Conservation (phyloP, 2,329 filamentous ascomycete species). For the Aureobasidium namibiae region DNA sequence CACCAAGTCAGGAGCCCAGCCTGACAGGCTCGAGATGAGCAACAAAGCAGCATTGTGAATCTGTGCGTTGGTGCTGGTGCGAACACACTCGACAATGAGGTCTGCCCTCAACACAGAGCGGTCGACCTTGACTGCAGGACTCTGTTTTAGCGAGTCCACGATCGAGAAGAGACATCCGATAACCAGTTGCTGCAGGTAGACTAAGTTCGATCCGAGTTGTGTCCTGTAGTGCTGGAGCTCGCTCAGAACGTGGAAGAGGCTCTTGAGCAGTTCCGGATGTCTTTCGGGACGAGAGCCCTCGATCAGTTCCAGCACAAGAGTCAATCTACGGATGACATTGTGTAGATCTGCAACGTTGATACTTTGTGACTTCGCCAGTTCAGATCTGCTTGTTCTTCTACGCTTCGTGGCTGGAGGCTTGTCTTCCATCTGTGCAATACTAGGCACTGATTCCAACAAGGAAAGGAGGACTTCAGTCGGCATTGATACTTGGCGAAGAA, state of each 20-base stretch:
- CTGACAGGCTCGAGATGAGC: slow-evolving; percentile 77
- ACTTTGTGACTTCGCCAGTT: slow-evolving; percentile 52
- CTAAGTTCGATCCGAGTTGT: slow-evolving; percentile 75
- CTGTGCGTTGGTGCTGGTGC: slow-evolving; percentile 82
- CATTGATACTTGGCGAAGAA: slow-evolving; percentile 65
- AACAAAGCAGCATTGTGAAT: slow-evolving; percentile 89
- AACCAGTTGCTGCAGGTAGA: slow-evolving; percentile 80
- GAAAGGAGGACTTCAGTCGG: slow-evolving; percentile 62
- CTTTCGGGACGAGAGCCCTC: slow-evolving; percentile 69
- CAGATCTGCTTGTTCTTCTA: slow-evolving; percentile 67
- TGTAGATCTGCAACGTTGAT: slow-evolving; percentile 59
- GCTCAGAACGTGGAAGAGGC: slow-evolving; percentile 75
- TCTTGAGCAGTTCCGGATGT: slow-evolving; percentile 68
- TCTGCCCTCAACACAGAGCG: slow-evolving; percentile 77
- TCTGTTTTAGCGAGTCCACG: slow-evolving; percentile 55
- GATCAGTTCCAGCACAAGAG: slow-evolving; percentile 80
- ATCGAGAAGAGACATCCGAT: slow-evolving; percentile 76
- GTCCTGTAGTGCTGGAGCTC: slow-evolving; percentile 79
- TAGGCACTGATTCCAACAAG: slow-evolving; percentile 68
- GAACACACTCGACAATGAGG: slow-evolving; percentile 85
- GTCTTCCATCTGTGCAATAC: slow-evolving; percentile 62
- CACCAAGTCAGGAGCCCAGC: slow-evolving; percentile 80
- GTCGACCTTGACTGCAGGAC: slow-evolving; percentile 49
- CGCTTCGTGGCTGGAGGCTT: slow-evolving; percentile 69
- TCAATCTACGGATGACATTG: slow-evolving; percentile 64